Evolutionary conservation across 306 rosid species (phyloP), one percentile per base, ranked within the genome.

Genomic region (Vicia sativa): DNA sequence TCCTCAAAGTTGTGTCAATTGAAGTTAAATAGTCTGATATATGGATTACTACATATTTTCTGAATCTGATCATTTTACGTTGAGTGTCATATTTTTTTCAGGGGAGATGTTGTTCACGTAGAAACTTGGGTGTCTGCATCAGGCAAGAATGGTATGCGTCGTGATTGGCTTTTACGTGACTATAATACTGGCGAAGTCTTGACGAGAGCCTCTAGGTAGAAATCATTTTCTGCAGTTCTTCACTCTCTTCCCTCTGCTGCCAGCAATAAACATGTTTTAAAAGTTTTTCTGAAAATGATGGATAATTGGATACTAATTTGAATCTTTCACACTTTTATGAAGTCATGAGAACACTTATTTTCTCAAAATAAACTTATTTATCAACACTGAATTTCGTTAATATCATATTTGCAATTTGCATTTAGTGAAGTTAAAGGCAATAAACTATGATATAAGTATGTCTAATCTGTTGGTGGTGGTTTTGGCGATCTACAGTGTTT

Each of bases 71-170:
- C 4, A 23, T 37, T 42, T 45, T 82, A 78, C 60, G 41, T 74
- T 71, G 67, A 64, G 15, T 58, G 45, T 57, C 45, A 31, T 68
- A 10, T 81, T 23, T 81, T 25, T 52, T 72, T 34, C 86, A 95
- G 99, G 99, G 97, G 97, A 70, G 99, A 95, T 70, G 84, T 89
- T 71, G 99, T 91, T 84, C 92, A 91, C 73, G 96, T 95, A 56
- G 92, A 90, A 83, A 90, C 97, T 68, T 90, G 95, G 96, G 99
- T 88, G 63, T 80, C 92, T 79, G 82, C 80, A 67, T 90, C 96
- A 0, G 99, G 99, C 70, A 95, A 90, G 77, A 88, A 95, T 82
- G 95, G 97, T 38, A 91, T 95, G 99, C 96, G 95, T 11, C 99
- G 99, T 65, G 97, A 95, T 84, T 95, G 99, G 99, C 83, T 88